Evolutionary conservation across 2,329 filamentous ascomycete species (phyloP).

Genomic region (Samsoniella hepiali): DNA sequence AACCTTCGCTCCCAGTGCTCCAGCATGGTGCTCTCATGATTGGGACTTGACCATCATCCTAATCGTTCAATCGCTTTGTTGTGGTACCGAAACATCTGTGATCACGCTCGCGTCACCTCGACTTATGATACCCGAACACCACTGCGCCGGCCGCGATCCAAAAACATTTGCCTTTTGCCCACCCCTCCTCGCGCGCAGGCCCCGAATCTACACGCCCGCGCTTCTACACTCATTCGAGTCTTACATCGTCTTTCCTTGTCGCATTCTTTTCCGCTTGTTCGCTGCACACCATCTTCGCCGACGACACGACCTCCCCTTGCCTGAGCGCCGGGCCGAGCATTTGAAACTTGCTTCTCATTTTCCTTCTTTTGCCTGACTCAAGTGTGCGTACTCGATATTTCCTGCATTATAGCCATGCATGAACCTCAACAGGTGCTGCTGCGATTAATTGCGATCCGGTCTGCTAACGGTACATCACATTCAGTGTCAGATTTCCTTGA

Average conservation of each 20-base stretch:
- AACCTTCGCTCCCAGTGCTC: background rate
- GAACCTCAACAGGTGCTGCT: background rate
- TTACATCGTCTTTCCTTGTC: background rate
- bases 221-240: background rate
- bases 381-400: background rate
- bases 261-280: background rate
- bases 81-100: background rate
- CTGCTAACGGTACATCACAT: background rate
- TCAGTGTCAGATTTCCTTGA: background rate
- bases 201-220: background rate
- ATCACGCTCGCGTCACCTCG: background rate
- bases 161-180: background rate
- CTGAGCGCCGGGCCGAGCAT: background rate
- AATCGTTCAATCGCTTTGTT: slow-evolving; percentile 1
- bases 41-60: background rate
- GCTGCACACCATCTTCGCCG: background rate
- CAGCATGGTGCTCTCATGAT: slow-evolving; percentile 11
- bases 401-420: background rate
- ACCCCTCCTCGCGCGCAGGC: background rate
- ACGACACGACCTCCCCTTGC: slow-evolving; percentile 8
- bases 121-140: slow-evolving; percentile 3
- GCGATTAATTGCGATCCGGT: background rate
- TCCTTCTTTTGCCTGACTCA: slow-evolving; percentile 6
- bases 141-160: slow-evolving; percentile 10
- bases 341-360: slow-evolving; percentile 6